Conservation (phyloP, 2,329 filamentous ascomycete genomes). For the Cladorrhinum sp. region DNA sequence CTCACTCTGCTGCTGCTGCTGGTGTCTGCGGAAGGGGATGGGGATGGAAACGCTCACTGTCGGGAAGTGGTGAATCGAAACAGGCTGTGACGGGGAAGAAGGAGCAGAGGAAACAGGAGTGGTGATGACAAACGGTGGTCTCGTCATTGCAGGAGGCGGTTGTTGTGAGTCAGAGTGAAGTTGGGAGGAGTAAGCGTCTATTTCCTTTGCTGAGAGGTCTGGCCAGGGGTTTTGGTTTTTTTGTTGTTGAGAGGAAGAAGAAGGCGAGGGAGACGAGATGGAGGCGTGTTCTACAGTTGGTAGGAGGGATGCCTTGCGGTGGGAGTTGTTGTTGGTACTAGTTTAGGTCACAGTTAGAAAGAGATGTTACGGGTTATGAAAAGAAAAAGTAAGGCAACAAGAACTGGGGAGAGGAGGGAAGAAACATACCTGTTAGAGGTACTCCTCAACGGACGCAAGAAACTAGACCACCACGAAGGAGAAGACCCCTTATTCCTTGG, state of each 20-base stretch:
- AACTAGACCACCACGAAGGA: constrained; percentile 16
- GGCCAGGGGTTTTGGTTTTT: constrained; percentile 24
- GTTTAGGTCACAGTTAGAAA: too few species aligned
- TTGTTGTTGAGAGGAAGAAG: not conserved
- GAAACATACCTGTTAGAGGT: constrained; percentile 10
- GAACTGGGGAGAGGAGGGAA: not conserved
- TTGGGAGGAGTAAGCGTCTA: constrained; percentile 11
- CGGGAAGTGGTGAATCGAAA: not conserved
- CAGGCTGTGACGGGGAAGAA: not conserved
- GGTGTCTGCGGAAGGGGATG: not conserved
- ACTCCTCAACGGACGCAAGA: constrained; percentile 11
- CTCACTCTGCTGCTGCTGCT: not conserved
- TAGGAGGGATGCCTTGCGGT: constrained; percentile 1
- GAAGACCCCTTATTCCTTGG: constrained; percentile 8
- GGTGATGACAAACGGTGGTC: not conserved
- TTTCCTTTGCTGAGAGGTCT: constrained; percentile 18
- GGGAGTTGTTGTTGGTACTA: not conserved
- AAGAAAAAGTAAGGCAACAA: not conserved
- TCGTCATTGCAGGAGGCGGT: not conserved
- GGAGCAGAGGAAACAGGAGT: constrained; percentile 21
- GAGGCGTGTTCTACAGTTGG: constrained; percentile 1
- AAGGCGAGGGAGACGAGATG: not conserved
- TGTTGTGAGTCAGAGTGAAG: not conserved
- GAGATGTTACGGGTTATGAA: not conserved
- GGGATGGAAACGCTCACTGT: not conserved